Evolutionary conservation across 192 early-diverging fungal species (phyloP).

Genomic region (Mortierella hygrophila): DNA sequence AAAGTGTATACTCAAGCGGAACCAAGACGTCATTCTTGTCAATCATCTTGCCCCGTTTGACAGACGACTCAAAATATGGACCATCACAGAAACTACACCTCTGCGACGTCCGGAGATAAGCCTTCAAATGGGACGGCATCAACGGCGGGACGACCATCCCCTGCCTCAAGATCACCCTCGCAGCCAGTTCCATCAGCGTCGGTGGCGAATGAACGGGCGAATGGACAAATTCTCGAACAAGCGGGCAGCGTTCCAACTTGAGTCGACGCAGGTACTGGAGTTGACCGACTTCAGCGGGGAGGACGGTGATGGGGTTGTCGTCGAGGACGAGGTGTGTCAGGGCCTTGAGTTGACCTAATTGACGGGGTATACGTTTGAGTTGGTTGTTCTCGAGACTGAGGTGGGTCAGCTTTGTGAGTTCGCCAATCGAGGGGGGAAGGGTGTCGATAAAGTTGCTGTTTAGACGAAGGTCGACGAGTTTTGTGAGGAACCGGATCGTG

Average conservation of each 20-base stretch:
- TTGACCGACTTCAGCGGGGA: slow-evolving; percentile 79
- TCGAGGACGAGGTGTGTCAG: slow-evolving; percentile 74
- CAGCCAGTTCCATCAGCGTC: slow-evolving; percentile 80
- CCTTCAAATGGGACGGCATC: slow-evolving; percentile 61
- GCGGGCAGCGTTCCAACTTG: slow-evolving; percentile 64
- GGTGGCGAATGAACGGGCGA: slow-evolving; percentile 64
- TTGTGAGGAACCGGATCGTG: slow-evolving; percentile 73
- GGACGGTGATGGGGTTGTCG: slow-evolving; percentile 69
- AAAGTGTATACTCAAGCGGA: slow-evolving; percentile 80
- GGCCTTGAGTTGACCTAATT: slow-evolving; percentile 69
- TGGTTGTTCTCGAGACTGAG: slow-evolving; percentile 73
- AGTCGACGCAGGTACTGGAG: slow-evolving; percentile 76
- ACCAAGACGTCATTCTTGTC: slow-evolving; percentile 65
- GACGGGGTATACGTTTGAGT: slow-evolving; percentile 68
- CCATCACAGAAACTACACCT: slow-evolving; percentile 83
- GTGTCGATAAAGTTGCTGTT: slow-evolving; percentile 70
- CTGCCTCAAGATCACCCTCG: slow-evolving; percentile 75
- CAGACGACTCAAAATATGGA: slow-evolving; percentile 78
- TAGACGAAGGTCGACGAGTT: slow-evolving; percentile 74
- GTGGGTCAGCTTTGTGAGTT: slow-evolving; percentile 72
- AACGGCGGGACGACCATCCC: slow-evolving; percentile 60
- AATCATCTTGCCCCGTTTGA: slow-evolving; percentile 70
- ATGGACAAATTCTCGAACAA: slow-evolving; percentile 57
- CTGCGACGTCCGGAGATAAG: slow-evolving; percentile 71
- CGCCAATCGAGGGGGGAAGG: slow-evolving; percentile 71